Base-by-base conservation (phyloP, 352 stramenopile species). In the Globisporangium perplexum region DNA sequence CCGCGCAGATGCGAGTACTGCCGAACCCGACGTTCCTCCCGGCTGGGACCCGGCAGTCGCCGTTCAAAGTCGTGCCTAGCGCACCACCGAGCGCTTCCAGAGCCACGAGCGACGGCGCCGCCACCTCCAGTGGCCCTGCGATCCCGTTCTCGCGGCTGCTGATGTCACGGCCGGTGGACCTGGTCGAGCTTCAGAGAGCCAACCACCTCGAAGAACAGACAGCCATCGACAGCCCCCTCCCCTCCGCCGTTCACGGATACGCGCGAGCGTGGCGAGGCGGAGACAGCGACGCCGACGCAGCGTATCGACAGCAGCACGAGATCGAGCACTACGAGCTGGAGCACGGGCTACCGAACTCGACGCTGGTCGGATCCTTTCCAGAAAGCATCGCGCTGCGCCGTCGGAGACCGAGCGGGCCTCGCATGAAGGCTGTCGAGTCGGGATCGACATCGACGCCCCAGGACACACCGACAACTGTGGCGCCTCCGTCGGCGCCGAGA, bases 281-380 rank as follows among this genome's bases (percentile, higher is more conserved):
- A 18, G 14, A 39, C 12, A 18, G 4, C 14, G 11, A 5, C 3
- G 17, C 59, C 3, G 72, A 81, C 31, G 17, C 24, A 20, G 43
- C 26, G 6, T 85, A 80, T 43, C 45, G 52, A 20, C 26, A 43
- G 35, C 50, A 66, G 7, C 69, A 81, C 47, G 44, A 49, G 20
- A 46, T 65, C n/a, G 74, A 86, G 52, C 72, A 71, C 55, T 86
- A 86, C 41, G 43, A 72, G 20, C 59, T 77, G 5, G 39, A 67
- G 10, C 58, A 47, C 7, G 55, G 57, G 12, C 28, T 69, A 2
- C 48, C 49, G 20, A 50, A 47, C 23, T 57, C 65, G 49, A 67
- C 52, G 24, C 55, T 76, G 23, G 6, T 62, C 3, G 74, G 72
- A 0, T 86, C 74, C 8, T 86, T 86, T 33, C 63, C 65, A 17